Conservation (phyloP, 192 early-diverging fungal species). For the Coemansia sp. region DNA sequence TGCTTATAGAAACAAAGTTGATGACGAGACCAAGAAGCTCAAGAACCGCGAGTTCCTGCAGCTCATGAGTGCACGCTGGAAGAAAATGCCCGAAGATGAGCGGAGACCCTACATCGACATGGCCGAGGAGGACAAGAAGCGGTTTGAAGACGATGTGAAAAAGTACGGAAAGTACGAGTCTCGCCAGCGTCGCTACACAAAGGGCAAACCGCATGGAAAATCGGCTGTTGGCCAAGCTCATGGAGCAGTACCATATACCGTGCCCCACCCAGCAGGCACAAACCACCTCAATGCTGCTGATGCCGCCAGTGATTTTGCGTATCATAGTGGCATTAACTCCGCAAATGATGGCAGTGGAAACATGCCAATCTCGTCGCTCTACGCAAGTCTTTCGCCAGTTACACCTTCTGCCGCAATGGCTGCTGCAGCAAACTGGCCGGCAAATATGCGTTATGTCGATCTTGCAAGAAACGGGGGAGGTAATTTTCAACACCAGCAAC, state of each 20-base stretch:
- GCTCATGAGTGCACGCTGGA: conserved; percentile 54
- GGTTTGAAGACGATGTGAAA: conserved; percentile 47
- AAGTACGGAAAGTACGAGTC: conserved; percentile 52
- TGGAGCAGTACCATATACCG: conserved; percentile 2
- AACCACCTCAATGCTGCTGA: neutral
- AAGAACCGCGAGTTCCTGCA: conserved; percentile 56
- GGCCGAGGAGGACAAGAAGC: conserved; percentile 49
- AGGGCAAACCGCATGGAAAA: conserved; percentile 11
- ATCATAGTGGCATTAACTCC: neutral
- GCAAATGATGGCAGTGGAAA: neutral
- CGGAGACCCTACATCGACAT: conserved; percentile 40
- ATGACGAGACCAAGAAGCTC: conserved; percentile 40
- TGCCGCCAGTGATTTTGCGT: no score
- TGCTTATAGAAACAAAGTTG: conserved; percentile 31
- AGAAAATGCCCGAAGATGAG: conserved; percentile 36
- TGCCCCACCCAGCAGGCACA: neutral
- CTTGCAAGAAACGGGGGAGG: neutral
- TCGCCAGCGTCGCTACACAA: conserved; percentile 48
- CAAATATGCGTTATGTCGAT: conserved; percentile 6
- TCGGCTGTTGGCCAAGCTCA: neutral
- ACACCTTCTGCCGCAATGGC: conserved; percentile 9
- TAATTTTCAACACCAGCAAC: neutral
- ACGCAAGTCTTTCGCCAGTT: conserved; percentile 3
- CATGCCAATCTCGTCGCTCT: conserved; percentile 6
- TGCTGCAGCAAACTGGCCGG: conserved; percentile 13